Evolutionary conservation across 495 filamentous ascomycete species (phyloP).

Genomic region (Aspergillus panamensis): DNA sequence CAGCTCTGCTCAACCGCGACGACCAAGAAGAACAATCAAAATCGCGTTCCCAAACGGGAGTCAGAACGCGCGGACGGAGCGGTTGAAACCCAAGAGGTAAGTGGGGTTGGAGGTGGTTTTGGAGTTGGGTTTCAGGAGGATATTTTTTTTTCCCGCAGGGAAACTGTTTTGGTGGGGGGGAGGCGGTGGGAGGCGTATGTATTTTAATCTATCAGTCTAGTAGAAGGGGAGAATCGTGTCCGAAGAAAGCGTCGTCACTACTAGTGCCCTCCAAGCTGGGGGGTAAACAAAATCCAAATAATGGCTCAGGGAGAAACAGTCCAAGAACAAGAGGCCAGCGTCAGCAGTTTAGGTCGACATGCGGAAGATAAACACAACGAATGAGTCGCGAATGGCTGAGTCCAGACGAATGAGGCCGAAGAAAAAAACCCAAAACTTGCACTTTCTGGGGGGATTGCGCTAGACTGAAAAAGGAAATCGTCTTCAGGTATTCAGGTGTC

Average conservation of each 20-base stretch:
- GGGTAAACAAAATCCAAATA: conserved; percentile 17
- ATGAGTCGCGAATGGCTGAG: background rate
- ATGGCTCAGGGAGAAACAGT: background rate
- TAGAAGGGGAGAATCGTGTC: conserved; percentile 29
- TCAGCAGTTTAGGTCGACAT: background rate
- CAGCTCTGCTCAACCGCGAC: conserved; percentile 16
- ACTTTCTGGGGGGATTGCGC: background rate
- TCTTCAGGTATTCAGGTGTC: conserved; percentile 10
- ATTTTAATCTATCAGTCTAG: conserved; percentile 26
- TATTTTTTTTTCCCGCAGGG: conserved; percentile 19
- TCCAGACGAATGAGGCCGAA: background rate
- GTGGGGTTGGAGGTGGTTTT: conserved; percentile 14
- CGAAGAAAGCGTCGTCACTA: conserved; percentile 20
- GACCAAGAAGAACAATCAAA: conserved; percentile 9
- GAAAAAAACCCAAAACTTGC: conserved; percentile 4
- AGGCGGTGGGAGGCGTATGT: conserved; percentile 32
- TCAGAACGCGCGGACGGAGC: conserved; percentile 13
- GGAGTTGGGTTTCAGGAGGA: conserved; percentile 11
- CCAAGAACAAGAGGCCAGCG: background rate
- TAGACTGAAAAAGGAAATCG: background rate
- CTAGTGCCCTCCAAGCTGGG: background rate
- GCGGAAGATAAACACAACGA: background rate
- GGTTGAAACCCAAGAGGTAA: conserved; percentile 23
- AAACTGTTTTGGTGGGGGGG: conserved; percentile 29
- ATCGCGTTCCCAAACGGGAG: conserved; percentile 14